A percentile compares a stretch with the other conserved stretches of the same genome.
These are phyloP conservation scores for Mycena alexandri DNA, from an alignment of 768 basidiomycete genomes.

Conservation along the genomic window DNA sequence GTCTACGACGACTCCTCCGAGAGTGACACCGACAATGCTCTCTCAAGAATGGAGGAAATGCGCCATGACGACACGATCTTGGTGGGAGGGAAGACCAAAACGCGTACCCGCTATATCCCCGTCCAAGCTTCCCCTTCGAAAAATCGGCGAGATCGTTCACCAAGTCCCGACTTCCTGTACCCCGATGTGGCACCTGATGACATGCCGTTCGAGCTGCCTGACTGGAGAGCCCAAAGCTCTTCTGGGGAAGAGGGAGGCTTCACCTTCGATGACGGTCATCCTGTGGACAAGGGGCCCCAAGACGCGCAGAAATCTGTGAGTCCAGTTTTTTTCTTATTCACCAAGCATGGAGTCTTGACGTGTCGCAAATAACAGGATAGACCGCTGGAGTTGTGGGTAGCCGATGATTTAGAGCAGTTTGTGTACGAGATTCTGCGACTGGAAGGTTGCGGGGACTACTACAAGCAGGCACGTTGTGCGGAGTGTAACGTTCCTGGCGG, in stretches of 20 bases:
- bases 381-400: not conserved
- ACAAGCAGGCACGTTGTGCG: not conserved
- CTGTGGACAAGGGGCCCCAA: not conserved
- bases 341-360: not conserved
- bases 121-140: not conserved
- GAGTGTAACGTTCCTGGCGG: not conserved
- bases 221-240: too few relatives aligned
- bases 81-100: not conserved
- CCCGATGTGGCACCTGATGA: not conserved
- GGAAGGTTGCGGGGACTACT: not conserved
- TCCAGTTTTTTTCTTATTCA: not conserved
- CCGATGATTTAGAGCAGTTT: not conserved
- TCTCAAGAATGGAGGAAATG: not conserved
- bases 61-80: not conserved
- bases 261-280: slow-evolving; percentile 5
- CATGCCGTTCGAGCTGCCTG: too few relatives aligned
- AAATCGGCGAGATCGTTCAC: not conserved
- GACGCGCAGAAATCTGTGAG: not conserved
- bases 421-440: not conserved
- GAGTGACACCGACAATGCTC: not conserved
- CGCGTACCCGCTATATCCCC: not conserved
- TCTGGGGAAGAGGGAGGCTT: not conserved
- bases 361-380: too few relatives aligned
- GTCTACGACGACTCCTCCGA: not conserved
- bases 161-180: not conserved